Conservation (phyloP, 441 rosid genomes). For the Isatis lusitanica region DNA sequence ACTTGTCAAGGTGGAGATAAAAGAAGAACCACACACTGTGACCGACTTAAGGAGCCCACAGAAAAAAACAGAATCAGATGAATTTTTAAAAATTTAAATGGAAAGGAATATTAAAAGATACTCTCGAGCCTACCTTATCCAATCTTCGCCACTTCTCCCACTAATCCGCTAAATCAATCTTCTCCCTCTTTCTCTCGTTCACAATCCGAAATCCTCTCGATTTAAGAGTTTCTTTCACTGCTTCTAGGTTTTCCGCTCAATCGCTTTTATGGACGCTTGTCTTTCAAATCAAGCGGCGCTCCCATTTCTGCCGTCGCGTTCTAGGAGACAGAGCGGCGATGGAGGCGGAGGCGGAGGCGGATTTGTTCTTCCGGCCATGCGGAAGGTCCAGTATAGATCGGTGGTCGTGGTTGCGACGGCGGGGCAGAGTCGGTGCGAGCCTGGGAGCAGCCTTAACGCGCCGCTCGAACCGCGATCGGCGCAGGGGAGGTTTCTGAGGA, state of each 20-base stretch:
- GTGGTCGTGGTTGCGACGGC: constrained; percentile 41
- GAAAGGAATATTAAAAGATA: constrained; percentile 27
- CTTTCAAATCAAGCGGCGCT: constrained; percentile 41
- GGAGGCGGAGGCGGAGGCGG: constrained; percentile 32
- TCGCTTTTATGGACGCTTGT: constrained; percentile 53
- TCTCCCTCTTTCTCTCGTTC: background rate
- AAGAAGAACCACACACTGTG: background rate
- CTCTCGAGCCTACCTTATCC: constrained; percentile 32
- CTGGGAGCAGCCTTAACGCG: constrained; percentile 74
- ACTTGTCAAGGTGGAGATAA: constrained; percentile 23
- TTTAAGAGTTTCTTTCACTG: background rate
- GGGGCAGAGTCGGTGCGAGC: constrained; percentile 70
- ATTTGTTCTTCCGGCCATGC: background rate
- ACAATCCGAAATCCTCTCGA: background rate
- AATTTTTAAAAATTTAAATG: background rate
- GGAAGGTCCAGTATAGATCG: background rate
- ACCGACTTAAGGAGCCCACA: constrained; percentile 21
- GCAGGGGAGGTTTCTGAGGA: constrained; percentile 63
- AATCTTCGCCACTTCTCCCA: constrained; percentile 22
- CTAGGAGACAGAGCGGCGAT: constrained; percentile 31
- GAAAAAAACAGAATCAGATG: constrained; percentile 20
- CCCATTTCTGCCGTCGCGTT: constrained; percentile 37
- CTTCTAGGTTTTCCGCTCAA: background rate
- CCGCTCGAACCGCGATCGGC: constrained; percentile 71
- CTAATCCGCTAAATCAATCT: constrained; percentile 21